Evolutionary conservation across 202 grass and related monocot genomes (phyloP), one percentile per base, ranked within the genome.

Genomic region (Zizania palustris): DNA sequence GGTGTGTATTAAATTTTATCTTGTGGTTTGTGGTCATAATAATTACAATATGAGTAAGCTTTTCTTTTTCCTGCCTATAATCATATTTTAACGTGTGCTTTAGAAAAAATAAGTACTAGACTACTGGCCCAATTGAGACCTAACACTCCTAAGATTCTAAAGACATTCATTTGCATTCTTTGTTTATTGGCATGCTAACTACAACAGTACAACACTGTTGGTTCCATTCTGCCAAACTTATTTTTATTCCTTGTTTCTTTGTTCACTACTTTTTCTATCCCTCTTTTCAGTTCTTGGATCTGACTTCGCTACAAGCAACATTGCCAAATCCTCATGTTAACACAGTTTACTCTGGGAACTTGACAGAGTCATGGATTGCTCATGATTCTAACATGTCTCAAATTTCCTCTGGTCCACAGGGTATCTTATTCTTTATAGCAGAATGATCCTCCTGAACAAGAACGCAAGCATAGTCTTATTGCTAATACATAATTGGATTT

Each of bases 281-380:
- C 16, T 43, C 14, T 60, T 86, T 83, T 73, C 84, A 98, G 95
- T 92, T 94, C 58, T 80, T 95, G 87, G 91, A 98, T 80, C 88
- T 92, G 83, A 85, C 85, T 71, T 92, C 80, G 12, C 75, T 90
- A 67, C 89, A 98, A 76, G 74, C 76, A 68, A 54, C 81, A 69
- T 83, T 98, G 57, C 83, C 89, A 65, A 74, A 87, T 83, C 53
- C 78, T 71, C 77, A 74, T 71, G 63, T 76, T 57, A 78, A 81
- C 9, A 21, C 40, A 35, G 87, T 92, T 61, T 87, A 87, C 63
- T 60, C 80, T 20, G 28, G 28, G 28, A 83, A 44, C 73, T 67
- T 85, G 67, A 54, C 65, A 35, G 69, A 88, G 41, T 41, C 85
- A 65, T 92, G 87, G 83, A 80, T 86, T 70, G 60, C 87, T 79